Evolutionary conservation across 177 flowering plant genomes (phyloP).

Genomic region (Vitis hybrid): DNA sequence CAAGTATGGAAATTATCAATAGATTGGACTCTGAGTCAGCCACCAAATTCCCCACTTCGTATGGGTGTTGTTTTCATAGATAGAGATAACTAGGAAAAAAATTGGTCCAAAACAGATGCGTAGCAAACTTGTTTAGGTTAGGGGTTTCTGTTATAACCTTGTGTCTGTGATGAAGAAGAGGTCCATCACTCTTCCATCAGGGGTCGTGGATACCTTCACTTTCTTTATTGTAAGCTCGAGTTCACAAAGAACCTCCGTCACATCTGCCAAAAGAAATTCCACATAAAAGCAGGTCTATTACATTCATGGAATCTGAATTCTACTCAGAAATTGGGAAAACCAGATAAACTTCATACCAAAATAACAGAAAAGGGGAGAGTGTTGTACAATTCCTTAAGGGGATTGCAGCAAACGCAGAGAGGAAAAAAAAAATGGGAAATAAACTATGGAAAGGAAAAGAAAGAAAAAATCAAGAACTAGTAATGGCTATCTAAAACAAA

Average conservation of each 20-base stretch:
- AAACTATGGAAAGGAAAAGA: background rate
- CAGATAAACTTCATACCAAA: background rate
- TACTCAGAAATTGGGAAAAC: background rate
- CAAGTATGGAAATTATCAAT: background rate
- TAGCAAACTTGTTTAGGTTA: background rate
- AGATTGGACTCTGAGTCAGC: background rate
- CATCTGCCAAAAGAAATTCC: conserved; percentile 41
- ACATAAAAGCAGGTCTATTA: background rate
- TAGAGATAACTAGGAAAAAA: background rate
- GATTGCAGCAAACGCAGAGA: too few species aligned
- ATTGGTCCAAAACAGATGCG: background rate
- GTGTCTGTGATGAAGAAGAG: conserved; percentile 62
- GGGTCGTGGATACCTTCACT: conserved; percentile 64
- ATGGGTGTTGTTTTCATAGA: background rate
- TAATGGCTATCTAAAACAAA: background rate
- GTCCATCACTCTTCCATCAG: conserved; percentile 63
- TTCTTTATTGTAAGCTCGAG: conserved; percentile 56
- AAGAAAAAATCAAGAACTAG: background rate
- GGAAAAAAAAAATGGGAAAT: background rate
- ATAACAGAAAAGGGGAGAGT: background rate
- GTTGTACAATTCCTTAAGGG: too few species aligned
- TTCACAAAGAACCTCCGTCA: conserved; percentile 51
- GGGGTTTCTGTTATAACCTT: conserved; percentile 26
- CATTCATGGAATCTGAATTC: background rate
- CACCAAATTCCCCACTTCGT: background rate